Evolutionary conservation across 768 basidiomycete genomes (phyloP).

Genomic region (Boletus barrowsii): DNA sequence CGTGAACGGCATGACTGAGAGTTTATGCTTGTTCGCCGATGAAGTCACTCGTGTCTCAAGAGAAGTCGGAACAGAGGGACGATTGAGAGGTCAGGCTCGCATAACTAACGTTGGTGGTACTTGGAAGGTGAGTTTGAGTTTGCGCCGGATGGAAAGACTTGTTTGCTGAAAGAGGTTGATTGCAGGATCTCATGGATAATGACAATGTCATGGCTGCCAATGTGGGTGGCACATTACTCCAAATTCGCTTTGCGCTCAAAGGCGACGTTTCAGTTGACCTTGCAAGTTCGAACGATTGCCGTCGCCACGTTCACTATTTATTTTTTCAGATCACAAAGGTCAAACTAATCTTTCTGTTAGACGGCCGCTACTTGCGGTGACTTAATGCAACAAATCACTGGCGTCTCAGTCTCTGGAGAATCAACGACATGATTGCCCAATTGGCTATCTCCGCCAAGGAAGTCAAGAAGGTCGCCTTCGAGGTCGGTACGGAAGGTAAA

Average conservation of each 20-base stretch:
- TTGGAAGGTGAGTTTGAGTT: slow-evolving; percentile 63
- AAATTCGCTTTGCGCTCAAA: slow-evolving; percentile 1
- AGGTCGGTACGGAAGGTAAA: slow-evolving; percentile 99
- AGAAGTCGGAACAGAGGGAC: slow-evolving; percentile 96
- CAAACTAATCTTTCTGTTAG: slow-evolving; percentile 29
- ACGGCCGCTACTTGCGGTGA: slow-evolving; percentile 94
- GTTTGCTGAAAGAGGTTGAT: slow-evolving; percentile 11
- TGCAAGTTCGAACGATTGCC: slow-evolving; percentile 92
- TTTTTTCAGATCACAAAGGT: not conserved
- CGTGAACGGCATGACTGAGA: slow-evolving; percentile 93
- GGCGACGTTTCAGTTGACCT: slow-evolving; percentile 59
- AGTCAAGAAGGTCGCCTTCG: slow-evolving; percentile 93
- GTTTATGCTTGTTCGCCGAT: slow-evolving; percentile 79
- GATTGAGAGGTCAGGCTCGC: slow-evolving; percentile 89
- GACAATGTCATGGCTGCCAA: slow-evolving; percentile 96
- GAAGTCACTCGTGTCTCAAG: slow-evolving; percentile 85
- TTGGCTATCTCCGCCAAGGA: slow-evolving; percentile 71
- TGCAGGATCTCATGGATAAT: slow-evolving; percentile 82
- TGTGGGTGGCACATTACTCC: slow-evolving; percentile 40
- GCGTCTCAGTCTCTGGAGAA: slow-evolving; percentile 94
- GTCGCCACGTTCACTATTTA: slow-evolving; percentile 63
- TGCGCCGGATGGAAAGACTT: not conserved
- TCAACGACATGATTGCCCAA: slow-evolving; percentile 84
- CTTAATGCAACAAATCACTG: slow-evolving; percentile 88
- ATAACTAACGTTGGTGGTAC: slow-evolving; percentile 95